Conservation (phyloP, 192 early-diverging fungal genomes). For the Linnemannia elongata region DNA sequence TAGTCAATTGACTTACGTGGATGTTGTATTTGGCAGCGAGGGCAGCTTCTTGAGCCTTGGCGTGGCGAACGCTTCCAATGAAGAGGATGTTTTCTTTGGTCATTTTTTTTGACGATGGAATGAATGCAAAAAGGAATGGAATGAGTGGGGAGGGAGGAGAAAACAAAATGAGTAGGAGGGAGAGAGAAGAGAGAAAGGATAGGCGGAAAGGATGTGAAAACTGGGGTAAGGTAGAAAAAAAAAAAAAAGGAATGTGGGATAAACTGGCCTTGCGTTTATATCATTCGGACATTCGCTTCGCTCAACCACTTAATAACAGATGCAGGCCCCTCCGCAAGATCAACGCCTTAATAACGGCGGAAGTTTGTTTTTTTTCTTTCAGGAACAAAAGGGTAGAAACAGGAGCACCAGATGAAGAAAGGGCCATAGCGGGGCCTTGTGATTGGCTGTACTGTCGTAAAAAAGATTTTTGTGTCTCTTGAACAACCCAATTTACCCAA, state of each 20-base stretch:
- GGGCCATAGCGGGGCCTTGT: neutral
- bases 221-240: neutral
- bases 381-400: neutral
- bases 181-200: neutral
- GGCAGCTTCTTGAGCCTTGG: slow-evolving; percentile 29
- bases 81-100: slow-evolving; percentile 52
- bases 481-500: too few species aligned
- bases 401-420: neutral
- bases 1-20: slow-evolving; percentile 27
- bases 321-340: too few species aligned
- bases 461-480: too few species aligned
- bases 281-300: neutral
- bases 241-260: neutral
- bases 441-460: neutral
- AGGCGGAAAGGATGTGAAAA: neutral
- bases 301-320: neutral
- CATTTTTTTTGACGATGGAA: slow-evolving; percentile 16
- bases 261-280: neutral
- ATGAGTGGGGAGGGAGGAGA: neutral
- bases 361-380: neutral
- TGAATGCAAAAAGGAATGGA: slow-evolving; percentile 1
- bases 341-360: too few species aligned
- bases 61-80: slow-evolving; percentile 41
- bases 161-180: neutral
- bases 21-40: slow-evolving; percentile 48